phyloP scores from a whole-genome alignment of 108 stramenopile genomes.

The Parietichytrium sp. region DNA sequence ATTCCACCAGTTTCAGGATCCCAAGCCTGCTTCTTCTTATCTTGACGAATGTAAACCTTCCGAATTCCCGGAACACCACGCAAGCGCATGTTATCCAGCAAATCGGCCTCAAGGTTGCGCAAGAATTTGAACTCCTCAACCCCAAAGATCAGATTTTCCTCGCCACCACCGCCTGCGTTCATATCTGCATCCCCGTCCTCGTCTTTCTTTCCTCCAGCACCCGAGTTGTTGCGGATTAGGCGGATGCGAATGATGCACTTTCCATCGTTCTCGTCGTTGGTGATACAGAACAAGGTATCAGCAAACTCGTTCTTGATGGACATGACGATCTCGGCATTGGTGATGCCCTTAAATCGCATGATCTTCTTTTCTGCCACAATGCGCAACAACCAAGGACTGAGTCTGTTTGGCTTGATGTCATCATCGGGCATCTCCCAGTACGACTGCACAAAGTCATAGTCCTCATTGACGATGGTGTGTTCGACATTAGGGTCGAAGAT shows the following conservation, averaged over 20 bases:
- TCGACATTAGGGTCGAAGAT: conserved; percentile 92
- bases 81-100: conserved; percentile 79
- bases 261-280: conserved; percentile 87
- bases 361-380: conserved; percentile 85
- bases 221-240: conserved; percentile 60
- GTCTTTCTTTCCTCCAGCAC: background rate
- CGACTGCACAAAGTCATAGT: conserved; percentile 84
- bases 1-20: conserved; percentile 76
- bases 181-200: conserved; percentile 38
- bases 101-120: conserved; percentile 85
- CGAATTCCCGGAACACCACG: conserved; percentile 86
- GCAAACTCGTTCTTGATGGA: conserved; percentile 81
- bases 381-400: conserved; percentile 93
- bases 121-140: conserved; percentile 88
- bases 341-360: conserved; percentile 70
- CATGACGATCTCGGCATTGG: conserved; percentile 49
- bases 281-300: conserved; percentile 77
- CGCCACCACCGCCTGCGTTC: conserved; percentile 52
- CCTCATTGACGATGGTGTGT: conserved; percentile 81
- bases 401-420: conserved; percentile 68
- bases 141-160: conserved; percentile 70
- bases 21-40: conserved; percentile 76
- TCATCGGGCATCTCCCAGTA: conserved; percentile 82
- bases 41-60: conserved; percentile 87
- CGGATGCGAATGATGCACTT: conserved; percentile 82